Conservation (phyloP, 2,329 filamentous ascomycete genomes). For the Monosporascus ibericus region DNA sequence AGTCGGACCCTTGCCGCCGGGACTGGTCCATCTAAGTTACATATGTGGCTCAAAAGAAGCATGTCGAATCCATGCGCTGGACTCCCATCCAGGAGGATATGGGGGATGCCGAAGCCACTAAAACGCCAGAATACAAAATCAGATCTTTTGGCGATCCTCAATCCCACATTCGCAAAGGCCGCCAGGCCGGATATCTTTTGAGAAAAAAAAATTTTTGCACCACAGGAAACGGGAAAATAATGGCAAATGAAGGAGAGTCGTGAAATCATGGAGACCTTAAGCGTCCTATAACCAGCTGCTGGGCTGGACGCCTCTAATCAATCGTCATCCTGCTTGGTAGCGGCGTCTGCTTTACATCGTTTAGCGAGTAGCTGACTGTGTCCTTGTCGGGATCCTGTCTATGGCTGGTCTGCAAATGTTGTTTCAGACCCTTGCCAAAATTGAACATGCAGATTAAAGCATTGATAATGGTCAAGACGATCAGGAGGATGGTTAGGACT, state of each 20-base stretch:
- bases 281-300: not conserved
- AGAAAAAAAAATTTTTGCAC: not conserved
- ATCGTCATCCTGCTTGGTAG: constrained; percentile 55
- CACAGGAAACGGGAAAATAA: not conserved
- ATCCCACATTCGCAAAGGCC: not conserved
- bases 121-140: no score
- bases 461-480: constrained; percentile 82
- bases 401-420: constrained; percentile 61
- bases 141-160: no score
- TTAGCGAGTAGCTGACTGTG: constrained; percentile 48
- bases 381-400: constrained; percentile 46
- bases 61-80: no score
- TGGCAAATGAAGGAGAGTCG: not conserved
- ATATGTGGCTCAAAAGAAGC: no score
- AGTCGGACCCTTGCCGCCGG: no score
- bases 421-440: constrained; percentile 84
- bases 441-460: constrained; percentile 84
- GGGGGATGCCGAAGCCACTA: no score
- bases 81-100: no score
- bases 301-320: constrained; percentile 34
- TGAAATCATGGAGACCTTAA: not conserved
- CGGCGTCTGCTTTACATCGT: constrained; percentile 49
- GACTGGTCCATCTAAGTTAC: no score
- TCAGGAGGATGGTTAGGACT: constrained; percentile 82
- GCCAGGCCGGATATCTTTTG: not conserved